A percentile compares a stretch with the other conserved stretches of the same genome.
These are phyloP conservation scores for Sporothrix variecibatus DNA, from an alignment of 2,329 filamentous ascomycete genomes.

Conservation along the genomic window DNA sequence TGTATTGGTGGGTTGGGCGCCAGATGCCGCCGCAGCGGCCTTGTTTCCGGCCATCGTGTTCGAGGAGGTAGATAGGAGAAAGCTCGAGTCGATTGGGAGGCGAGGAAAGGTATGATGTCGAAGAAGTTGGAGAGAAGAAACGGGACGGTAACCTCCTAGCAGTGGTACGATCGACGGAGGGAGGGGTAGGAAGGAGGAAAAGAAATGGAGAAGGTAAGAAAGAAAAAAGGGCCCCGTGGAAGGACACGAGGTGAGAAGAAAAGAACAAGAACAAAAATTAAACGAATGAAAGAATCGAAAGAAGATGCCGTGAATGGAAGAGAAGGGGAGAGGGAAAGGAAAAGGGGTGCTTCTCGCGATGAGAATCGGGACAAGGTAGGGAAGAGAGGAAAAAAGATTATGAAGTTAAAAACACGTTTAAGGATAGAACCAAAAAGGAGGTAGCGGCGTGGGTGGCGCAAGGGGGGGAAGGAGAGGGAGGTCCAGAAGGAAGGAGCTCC, in stretches of 20 bases:
- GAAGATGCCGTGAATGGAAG: constrained; percentile 15
- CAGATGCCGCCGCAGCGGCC: constrained; percentile 59
- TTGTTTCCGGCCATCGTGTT: constrained; percentile 55
- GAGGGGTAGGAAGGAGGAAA: not conserved
- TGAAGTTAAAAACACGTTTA: constrained; percentile 28
- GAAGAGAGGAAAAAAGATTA: constrained; percentile 15
- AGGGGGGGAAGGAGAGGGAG: constrained; percentile 18
- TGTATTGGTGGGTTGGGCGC: constrained; percentile 59
- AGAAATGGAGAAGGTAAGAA: constrained; percentile 8
- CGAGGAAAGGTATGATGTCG: not conserved
- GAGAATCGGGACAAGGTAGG: constrained; percentile 7
- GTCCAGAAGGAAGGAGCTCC: constrained; percentile 25
- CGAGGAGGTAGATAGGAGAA: not conserved
- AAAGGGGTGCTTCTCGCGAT: constrained; percentile 24
- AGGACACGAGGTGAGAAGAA: constrained; percentile 13
- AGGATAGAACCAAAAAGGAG: constrained; percentile 27
- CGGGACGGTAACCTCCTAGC: constrained; percentile 2
- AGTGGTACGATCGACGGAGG: constrained; percentile 15
- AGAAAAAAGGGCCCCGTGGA: constrained; percentile 15
- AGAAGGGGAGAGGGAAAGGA: not conserved
- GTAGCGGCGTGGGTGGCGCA: constrained; percentile 25
- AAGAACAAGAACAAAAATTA: constrained; percentile 8
- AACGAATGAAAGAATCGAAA: constrained; percentile 21
- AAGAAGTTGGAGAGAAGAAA: not conserved
- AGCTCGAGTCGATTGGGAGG: not conserved